Evolutionary conservation across 176 grass and related monocot genomes (phyloP).

Genomic region (Tillandsia leiboldiana): DNA sequence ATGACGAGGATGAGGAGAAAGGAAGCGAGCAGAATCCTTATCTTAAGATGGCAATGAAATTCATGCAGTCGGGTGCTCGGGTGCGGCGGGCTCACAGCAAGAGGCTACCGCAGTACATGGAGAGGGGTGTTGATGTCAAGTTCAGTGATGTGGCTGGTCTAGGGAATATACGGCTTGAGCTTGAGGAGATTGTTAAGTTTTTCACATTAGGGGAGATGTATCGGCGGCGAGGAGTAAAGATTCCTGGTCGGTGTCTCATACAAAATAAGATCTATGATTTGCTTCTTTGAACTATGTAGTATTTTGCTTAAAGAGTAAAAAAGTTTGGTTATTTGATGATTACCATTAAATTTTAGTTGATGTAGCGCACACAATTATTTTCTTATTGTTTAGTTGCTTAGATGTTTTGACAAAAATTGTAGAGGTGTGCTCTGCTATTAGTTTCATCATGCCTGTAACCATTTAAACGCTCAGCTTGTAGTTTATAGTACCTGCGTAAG

Average conservation of each 20-base stretch:
- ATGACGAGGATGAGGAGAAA: constrained; percentile 19
- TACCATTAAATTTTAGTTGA: no score
- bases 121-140: constrained; percentile 24
- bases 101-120: constrained; percentile 19
- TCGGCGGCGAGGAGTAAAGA: constrained; percentile 23
- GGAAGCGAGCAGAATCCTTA: constrained; percentile 25
- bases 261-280: not conserved
- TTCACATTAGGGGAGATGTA: constrained; percentile 34
- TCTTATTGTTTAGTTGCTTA: no score
- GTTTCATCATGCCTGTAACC: no score
- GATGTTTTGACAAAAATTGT: no score
- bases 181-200: constrained; percentile 37
- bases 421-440: no score
- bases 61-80: constrained; percentile 28
- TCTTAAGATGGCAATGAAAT: constrained; percentile 28
- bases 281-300: not conserved
- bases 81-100: constrained; percentile 22
- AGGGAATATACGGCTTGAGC: constrained; percentile 24
- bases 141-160: constrained; percentile 33
- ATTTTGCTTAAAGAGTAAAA: no score
- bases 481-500: no score
- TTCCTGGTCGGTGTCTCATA: constrained; percentile 14
- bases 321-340: no score
- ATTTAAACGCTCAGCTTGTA: no score
- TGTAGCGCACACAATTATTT: no score